Conservation (phyloP, 208 protist genomes). For the Porcisia hertigi region DNA sequence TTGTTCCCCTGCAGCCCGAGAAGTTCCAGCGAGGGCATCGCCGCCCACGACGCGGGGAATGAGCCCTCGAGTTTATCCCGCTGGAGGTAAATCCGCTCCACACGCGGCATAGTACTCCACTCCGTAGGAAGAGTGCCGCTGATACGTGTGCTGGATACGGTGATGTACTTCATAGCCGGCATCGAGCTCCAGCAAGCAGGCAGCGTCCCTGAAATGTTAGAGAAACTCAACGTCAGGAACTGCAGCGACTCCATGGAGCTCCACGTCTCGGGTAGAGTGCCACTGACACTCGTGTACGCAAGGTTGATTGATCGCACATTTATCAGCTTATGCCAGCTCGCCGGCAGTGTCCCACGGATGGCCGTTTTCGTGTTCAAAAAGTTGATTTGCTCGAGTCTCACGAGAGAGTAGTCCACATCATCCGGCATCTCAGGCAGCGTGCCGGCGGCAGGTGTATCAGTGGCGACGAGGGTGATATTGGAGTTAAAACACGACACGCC, state of each 20-base stretch:
- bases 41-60: not conserved
- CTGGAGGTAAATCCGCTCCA: not conserved
- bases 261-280: constrained; percentile 4
- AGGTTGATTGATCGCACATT: not conserved
- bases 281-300: not conserved
- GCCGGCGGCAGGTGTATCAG: not conserved
- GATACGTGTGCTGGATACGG: not conserved
- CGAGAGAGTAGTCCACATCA: constrained; percentile 7
- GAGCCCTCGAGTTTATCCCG: not conserved
- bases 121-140: not conserved
- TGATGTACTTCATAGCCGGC: not conserved
- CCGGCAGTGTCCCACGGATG: constrained; percentile 3
- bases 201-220: constrained; percentile 1
- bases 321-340: not conserved
- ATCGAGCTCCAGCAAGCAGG: constrained; percentile 2
- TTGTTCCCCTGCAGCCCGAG: not conserved
- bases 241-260: not conserved
- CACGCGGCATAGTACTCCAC: not conserved
- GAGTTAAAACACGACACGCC: not conserved
- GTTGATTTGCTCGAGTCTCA: not conserved
- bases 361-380: not conserved
- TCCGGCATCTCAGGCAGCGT: constrained; percentile 14
- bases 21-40: not conserved
- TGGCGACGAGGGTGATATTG: not conserved
- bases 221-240: not conserved